These are phyloP conservation scores for Cryomyces minteri DNA, from an alignment of 495 filamentous ascomycete species.

Conservation along the genomic window DNA sequence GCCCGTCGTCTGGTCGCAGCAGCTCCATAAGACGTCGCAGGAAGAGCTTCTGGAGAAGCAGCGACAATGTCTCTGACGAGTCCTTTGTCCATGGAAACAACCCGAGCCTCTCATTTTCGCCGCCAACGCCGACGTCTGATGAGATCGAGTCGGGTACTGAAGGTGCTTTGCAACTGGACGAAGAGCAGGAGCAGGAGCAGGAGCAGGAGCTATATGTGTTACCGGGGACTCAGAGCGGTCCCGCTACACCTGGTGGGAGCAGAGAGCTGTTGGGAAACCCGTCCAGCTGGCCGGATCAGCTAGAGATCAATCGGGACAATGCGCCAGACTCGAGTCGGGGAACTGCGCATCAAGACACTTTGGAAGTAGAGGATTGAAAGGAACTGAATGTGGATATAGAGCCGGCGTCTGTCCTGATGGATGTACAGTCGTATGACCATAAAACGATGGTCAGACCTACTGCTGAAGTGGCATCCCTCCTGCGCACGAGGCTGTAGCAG, in stretches of 20 bases:
- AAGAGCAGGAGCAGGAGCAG: neutral
- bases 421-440: too few relatives aligned
- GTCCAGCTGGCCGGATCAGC: too few relatives aligned
- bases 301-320: too few relatives aligned
- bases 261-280: slow-evolving; percentile 2
- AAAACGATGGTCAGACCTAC: too few relatives aligned
- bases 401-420: too few relatives aligned
- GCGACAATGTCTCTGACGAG: slow-evolving; percentile 21
- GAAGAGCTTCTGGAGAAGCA: slow-evolving; percentile 12
- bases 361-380: too few relatives aligned
- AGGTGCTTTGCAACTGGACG: too few relatives aligned
- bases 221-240: slow-evolving; percentile 14
- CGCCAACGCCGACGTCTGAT: slow-evolving; percentile 27
- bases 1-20: neutral
- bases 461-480: too few relatives aligned
- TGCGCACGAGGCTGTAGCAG: too few relatives aligned
- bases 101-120: slow-evolving; percentile 25
- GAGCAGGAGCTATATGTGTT: neutral
- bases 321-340: too few relatives aligned
- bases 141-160: neutral
- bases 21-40: slow-evolving; percentile 13
- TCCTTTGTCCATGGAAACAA: slow-evolving; percentile 21
- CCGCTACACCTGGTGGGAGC: slow-evolving; percentile 14
- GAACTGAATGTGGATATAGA: too few relatives aligned
- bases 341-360: too few relatives aligned